phyloP scores from a whole-genome alignment of 163 green algal genomes.

The Chlorella variabilis region DNA sequence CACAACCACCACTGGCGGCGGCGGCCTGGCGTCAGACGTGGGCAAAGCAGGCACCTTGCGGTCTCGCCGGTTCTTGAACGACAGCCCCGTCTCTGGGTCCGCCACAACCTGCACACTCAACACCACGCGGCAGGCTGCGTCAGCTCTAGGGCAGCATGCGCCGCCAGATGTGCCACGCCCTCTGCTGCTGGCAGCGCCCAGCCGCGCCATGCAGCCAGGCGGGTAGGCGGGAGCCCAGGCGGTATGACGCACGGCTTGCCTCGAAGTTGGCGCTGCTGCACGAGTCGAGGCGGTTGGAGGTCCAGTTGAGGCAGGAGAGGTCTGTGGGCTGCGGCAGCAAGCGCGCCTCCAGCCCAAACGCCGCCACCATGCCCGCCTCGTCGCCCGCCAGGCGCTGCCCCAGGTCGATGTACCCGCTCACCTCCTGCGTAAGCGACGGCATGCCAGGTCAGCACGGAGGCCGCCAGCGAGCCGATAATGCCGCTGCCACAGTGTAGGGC shows the following conservation, averaged over 20 bases:
- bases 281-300: slow-evolving; percentile 83
- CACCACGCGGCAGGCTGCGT: too few species aligned
- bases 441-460: background rate
- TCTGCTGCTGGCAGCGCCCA: too few species aligned
- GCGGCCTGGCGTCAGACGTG: too few species aligned
- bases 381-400: slow-evolving; percentile 75
- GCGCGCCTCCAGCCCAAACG: slow-evolving; percentile 79
- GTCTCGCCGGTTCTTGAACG: slow-evolving; percentile 95
- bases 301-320: slow-evolving; percentile 94
- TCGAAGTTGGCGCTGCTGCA: slow-evolving; percentile 90
- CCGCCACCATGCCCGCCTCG: slow-evolving; percentile 74
- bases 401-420: slow-evolving; percentile 92
- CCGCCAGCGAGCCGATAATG: too few species aligned
- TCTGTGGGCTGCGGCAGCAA: slow-evolving; percentile 84
- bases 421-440: slow-evolving; percentile 42
- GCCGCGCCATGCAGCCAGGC: too few species aligned
- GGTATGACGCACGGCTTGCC: too few species aligned
- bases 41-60: slow-evolving; percentile 61
- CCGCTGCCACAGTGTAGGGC: too few species aligned
- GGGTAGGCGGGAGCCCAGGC: too few species aligned
- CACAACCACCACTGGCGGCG: too few species aligned
- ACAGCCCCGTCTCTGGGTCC: slow-evolving; percentile 78
- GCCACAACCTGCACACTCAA: slow-evolving; percentile 80
- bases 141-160: too few species aligned
- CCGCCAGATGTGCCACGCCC: too few species aligned